Conservation (phyloP, 306 rosid species). For the Arachis stenosperma region DNA sequence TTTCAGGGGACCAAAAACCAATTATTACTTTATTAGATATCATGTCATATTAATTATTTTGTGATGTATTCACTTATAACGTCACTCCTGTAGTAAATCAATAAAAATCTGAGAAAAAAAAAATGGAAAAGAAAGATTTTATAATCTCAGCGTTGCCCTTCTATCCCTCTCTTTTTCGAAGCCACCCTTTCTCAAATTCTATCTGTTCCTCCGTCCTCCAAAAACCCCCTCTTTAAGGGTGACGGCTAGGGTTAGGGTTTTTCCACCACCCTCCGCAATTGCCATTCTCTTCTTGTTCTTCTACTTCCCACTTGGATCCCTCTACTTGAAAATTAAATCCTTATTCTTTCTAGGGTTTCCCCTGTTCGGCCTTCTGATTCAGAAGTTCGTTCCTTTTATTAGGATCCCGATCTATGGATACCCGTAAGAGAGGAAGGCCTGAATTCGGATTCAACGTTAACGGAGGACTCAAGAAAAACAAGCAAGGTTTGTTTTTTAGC, state of each 20-base stretch:
- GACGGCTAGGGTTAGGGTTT: slow-evolving; percentile 49
- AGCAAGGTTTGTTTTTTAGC: slow-evolving; percentile 52
- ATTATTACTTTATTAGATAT: too few species aligned
- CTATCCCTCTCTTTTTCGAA: neutral
- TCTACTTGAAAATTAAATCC: slow-evolving; percentile 3
- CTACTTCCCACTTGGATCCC: neutral
- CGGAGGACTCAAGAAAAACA: slow-evolving; percentile 69
- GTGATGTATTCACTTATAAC: neutral
- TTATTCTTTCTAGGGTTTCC: neutral
- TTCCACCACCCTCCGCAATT: neutral
- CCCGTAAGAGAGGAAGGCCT: slow-evolving; percentile 72
- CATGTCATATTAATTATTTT: too few species aligned
- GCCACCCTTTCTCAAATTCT: slow-evolving; percentile 7
- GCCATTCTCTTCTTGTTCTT: neutral
- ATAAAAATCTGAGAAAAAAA: neutral
- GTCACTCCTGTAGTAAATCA: neutral
- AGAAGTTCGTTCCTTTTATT: neutral
- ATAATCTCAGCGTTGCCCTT: neutral
- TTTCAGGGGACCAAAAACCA: too few species aligned
- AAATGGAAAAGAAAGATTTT: neutral
- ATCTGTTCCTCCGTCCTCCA: slow-evolving; percentile 29
- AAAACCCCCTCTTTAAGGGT: slow-evolving; percentile 32
- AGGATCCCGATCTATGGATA: slow-evolving; percentile 71
- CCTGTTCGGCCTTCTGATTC: neutral
- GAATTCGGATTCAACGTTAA: slow-evolving; percentile 54